Base-by-base conservation (phyloP, 2,329 filamentous ascomycete genomes). In the Anisogramma anomala region DNA sequence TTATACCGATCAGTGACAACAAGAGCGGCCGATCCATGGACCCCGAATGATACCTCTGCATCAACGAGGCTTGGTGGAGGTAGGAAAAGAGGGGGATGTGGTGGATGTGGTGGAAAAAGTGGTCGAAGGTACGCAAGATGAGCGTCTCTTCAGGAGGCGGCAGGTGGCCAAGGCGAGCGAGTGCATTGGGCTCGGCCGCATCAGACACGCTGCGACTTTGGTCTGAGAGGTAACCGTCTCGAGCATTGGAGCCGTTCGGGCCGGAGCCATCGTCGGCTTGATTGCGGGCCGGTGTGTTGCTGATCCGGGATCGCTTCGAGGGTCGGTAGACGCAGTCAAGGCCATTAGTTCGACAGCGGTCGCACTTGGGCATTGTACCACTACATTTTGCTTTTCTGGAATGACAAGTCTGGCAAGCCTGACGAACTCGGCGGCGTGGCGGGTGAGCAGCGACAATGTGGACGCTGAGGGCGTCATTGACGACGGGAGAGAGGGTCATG, bases 11-110 rank as follows among this genome's bases (percentile, higher is more conserved):
- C 3, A 76, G 57, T 28, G 71, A 69, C 4, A 75, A 61, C 3
- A 76, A 59, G 6, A 77, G 58, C 2, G 71, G 61, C 30, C 64
- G 66, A 50, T 76, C 72, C 48, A 76, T 68, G 47, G 71, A 71
- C 35, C 71, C 71, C 4, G 69, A 65, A 48, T 73, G 67, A 52
- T 74, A 74, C 22, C 72, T 65, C 52, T 75, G 71, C 70, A 74
- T 74, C 18, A 76, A 65, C 2, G 72, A 76, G 10, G 72, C 71
- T 19, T 71, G 69, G 50, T 77, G 72, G 13, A 77, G 56, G 42
- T 76, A 77, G 9, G 71, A 72, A 57, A 71, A 72, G 49, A 72
- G 70, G 33, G 72, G 70, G 38, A 76, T 71, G 47, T 76, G 72
- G 55, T 76, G 71, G 30, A 76, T 64, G 51, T 75, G 68, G 31